Percentiles rank a stretch among this genome's conserved stretches.
phyloP scores from a whole-genome alignment of 2,329 filamentous ascomycete species.

The Juglanconis juglandina region DNA sequence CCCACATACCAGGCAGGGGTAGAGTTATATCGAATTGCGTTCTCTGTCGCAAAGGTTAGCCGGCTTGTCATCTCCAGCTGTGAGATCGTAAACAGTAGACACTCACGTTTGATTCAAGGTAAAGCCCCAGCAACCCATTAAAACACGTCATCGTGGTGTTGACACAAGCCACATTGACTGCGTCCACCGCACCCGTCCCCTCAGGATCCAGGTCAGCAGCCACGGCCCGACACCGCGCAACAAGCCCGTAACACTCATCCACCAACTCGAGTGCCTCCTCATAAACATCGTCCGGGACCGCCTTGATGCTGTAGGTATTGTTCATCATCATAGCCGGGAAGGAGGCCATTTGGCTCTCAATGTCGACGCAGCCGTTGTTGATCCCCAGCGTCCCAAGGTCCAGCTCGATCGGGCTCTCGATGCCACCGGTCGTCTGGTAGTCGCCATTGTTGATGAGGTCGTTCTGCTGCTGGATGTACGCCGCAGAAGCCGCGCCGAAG shows the following conservation, averaged over 20 bases:
- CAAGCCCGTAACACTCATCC: constrained; percentile 15
- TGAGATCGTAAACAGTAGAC: too few species aligned
- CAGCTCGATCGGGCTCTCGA: constrained; percentile 19
- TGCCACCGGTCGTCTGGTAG: constrained; percentile 7
- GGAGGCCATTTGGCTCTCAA: constrained; percentile 21
- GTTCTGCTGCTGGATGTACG: constrained; percentile 27
- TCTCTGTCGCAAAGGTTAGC: constrained; percentile 23
- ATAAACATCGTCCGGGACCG: constrained; percentile 16
- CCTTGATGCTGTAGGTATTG: constrained; percentile 20
- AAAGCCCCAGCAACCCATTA: constrained; percentile 25
- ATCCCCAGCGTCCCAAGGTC: constrained; percentile 26
- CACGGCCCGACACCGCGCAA: constrained; percentile 9
- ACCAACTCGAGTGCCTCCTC: constrained; percentile 6
- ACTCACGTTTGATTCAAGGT: constrained; percentile 36
- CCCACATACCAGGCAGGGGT: constrained; percentile 43
- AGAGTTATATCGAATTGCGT: constrained; percentile 54
- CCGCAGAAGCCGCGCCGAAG: constrained; percentile 27
- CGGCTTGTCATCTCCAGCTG: too few species aligned
- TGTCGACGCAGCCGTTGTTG: constrained; percentile 26
- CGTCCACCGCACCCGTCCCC: constrained; percentile 10
- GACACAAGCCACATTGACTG: constrained; percentile 16
- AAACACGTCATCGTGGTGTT: constrained; percentile 10
- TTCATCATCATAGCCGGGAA: constrained; percentile 22
- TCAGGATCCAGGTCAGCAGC: constrained; percentile 43
- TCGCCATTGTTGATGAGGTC: constrained; percentile 20